Percentiles rank a stretch among this genome's conserved stretches.
phyloP scores from a whole-genome alignment of 768 basidiomycete species.

The Amylocystis lapponica region DNA sequence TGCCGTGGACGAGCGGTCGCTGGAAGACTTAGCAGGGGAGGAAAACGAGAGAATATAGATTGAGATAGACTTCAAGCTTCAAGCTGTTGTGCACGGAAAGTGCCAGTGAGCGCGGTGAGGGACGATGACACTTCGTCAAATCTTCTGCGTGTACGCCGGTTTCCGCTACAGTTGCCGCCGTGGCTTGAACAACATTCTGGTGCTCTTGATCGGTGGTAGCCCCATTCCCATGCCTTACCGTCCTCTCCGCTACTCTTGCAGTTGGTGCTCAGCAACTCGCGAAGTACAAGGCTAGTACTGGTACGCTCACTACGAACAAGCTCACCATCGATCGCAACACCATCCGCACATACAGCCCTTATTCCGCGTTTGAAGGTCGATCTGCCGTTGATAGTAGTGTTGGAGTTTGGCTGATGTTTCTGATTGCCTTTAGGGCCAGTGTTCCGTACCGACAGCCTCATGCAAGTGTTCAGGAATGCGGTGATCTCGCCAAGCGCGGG shows the following conservation, averaged over 20 bases:
- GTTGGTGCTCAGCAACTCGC: conserved; percentile 98
- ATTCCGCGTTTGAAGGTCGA: conserved; percentile 87
- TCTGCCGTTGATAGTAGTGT: conserved; percentile 4
- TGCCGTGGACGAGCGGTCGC: too few relatives aligned
- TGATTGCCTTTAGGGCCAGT: conserved; percentile 60
- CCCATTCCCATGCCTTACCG: conserved; percentile 99
- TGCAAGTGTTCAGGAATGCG: conserved; percentile 78
- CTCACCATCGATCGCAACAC: conserved; percentile 94
- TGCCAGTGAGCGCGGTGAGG: too few relatives aligned
- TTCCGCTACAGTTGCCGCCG: conserved; percentile 89
- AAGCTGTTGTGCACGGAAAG: too few relatives aligned
- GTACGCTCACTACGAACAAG: conserved; percentile 98
- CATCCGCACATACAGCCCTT: conserved; percentile 85
- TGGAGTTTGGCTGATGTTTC: neutral
- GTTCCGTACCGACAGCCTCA: conserved; percentile 85
- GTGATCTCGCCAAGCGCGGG: conserved; percentile 58
- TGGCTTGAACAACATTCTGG: conserved; percentile 95
- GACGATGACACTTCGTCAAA: too few relatives aligned
- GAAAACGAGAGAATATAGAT: too few relatives aligned
- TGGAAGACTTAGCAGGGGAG: too few relatives aligned
- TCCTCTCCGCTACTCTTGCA: conserved; percentile 95
- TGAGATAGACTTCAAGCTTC: too few relatives aligned
- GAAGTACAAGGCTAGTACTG: conserved; percentile 99
- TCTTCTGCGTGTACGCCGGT: too few relatives aligned
- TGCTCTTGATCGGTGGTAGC: conserved; percentile 99